A percentile compares a stretch with the other conserved stretches of the same genome.
Evolutionary conservation across 2,329 filamentous ascomycete genomes (phyloP).

Genomic region (Trichophyton simii): DNA sequence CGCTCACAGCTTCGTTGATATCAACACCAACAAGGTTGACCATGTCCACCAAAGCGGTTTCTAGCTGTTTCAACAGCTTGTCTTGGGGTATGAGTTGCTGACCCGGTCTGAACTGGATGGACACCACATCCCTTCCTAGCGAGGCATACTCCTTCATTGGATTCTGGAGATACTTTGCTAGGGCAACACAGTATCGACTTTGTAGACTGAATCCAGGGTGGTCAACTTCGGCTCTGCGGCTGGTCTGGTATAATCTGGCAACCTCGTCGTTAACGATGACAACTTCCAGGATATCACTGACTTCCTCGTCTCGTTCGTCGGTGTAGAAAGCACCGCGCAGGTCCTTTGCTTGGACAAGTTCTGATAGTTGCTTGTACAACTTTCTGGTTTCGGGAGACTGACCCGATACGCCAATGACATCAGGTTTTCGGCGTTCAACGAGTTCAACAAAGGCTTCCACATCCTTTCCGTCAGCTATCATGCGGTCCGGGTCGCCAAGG

Average conservation of each 20-base stretch:
- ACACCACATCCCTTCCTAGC: constrained; percentile 74
- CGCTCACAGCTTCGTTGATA: constrained; percentile 77
- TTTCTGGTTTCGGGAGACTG: constrained; percentile 78
- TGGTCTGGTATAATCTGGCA: constrained; percentile 89
- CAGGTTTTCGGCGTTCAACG: constrained; percentile 66
- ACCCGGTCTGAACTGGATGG: constrained; percentile 76
- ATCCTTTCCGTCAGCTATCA: constrained; percentile 51
- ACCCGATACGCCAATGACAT: constrained; percentile 81
- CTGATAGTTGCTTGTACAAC: constrained; percentile 67
- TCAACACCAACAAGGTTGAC: constrained; percentile 94
- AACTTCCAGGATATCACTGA: constrained; percentile 71
- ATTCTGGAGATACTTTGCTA: constrained; percentile 87
- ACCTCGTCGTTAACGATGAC: constrained; percentile 93
- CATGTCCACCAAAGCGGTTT: constrained; percentile 97
- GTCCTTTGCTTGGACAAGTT: constrained; percentile 63
- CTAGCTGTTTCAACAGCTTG: constrained; percentile 71
- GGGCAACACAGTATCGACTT: constrained; percentile 75
- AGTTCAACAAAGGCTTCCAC: constrained; percentile 64
- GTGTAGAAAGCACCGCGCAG: constrained; percentile 72
- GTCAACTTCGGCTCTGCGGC: constrained; percentile 62
- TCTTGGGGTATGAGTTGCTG: constrained; percentile 82
- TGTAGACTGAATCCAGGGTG: constrained; percentile 69
- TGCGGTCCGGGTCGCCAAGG: constrained; percentile 52
- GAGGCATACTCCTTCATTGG: constrained; percentile 94
- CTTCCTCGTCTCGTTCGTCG: constrained; percentile 65